Conservation (phyloP, 2,329 filamentous ascomycete genomes). For the Cladosporium colombiae region DNA sequence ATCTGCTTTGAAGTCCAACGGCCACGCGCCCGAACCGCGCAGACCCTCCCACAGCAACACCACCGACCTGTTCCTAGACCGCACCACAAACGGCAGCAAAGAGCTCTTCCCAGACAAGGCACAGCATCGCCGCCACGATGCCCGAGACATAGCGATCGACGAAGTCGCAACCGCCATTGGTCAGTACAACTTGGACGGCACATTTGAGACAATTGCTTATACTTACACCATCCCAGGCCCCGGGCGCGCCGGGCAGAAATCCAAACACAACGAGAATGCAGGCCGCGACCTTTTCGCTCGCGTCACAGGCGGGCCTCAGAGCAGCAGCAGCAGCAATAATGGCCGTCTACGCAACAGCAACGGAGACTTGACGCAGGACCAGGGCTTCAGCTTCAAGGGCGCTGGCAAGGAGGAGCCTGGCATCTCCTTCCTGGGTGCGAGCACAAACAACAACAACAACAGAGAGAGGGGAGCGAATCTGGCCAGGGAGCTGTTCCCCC, state of each 20-base stretch:
- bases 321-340: background rate
- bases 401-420: constrained; percentile 27
- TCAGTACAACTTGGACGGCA: constrained; percentile 30
- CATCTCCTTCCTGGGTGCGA: constrained; percentile 37
- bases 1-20: constrained; percentile 3
- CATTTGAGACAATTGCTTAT: constrained; percentile 15
- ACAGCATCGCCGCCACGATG: constrained; percentile 48
- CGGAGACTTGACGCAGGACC: constrained; percentile 14
- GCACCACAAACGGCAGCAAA: constrained; percentile 24
- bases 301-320: constrained; percentile 22
- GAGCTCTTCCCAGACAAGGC: constrained; percentile 43
- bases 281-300: constrained; percentile 27
- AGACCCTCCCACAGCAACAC: constrained; percentile 15
- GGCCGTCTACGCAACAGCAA: constrained; percentile 13
- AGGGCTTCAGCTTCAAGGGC: constrained; percentile 40
- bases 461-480: constrained; percentile 19
- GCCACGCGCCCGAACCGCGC: constrained; percentile 6
- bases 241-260: constrained; percentile 19
- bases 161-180: constrained; percentile 30
- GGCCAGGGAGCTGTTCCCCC: constrained; percentile 38
- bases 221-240: constrained; percentile 25
- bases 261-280: constrained; percentile 13
- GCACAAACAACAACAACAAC: constrained; percentile 23
- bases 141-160: constrained; percentile 38
- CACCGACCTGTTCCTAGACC: constrained; percentile 31